Evolutionary conservation across 768 basidiomycete genomes (phyloP).

Genomic region (Pleurotus tuber-regium): DNA sequence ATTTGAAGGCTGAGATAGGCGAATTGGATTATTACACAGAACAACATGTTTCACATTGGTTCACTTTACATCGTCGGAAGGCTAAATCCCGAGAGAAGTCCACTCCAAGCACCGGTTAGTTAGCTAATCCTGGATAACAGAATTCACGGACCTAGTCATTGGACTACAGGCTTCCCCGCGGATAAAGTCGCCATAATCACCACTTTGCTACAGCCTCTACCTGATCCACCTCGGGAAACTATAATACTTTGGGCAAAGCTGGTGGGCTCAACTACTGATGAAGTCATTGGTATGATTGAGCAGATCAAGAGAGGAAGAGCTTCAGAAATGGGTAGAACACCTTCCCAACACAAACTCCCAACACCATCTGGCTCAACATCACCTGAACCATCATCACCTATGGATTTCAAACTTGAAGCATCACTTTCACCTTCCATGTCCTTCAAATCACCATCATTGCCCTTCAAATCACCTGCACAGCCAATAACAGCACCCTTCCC

Average conservation of each 20-base stretch:
- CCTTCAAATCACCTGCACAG: no score
- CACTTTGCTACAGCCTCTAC: slow-evolving; percentile 19
- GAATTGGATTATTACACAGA: no score
- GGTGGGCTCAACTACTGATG: slow-evolving; percentile 18
- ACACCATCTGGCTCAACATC: slow-evolving; percentile 21
- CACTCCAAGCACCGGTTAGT: no score
- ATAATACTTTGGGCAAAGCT: slow-evolving; percentile 31
- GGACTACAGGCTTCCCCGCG: slow-evolving; percentile 19
- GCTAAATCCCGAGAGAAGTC: no score
- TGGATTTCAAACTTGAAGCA: slow-evolving; percentile 16
- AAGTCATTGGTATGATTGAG: slow-evolving; percentile 15
- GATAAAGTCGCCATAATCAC: slow-evolving; percentile 21
- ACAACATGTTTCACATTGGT: no score
- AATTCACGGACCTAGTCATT: no score
- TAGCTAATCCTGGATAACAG: no score
- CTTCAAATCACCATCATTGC: not conserved
- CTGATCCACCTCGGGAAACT: slow-evolving; percentile 21
- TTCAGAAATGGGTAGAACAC: not conserved
- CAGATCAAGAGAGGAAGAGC: slow-evolving; percentile 18
- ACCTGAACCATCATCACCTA: slow-evolving; percentile 18
- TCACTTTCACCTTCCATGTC: slow-evolving; percentile 17
- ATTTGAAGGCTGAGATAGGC: no score
- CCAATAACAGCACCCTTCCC: no score
- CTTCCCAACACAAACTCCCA: slow-evolving; percentile 17
- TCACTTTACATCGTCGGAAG: no score